Base-by-base conservation (phyloP, 139 green algal species). In the Tetraselmis striata region DNA sequence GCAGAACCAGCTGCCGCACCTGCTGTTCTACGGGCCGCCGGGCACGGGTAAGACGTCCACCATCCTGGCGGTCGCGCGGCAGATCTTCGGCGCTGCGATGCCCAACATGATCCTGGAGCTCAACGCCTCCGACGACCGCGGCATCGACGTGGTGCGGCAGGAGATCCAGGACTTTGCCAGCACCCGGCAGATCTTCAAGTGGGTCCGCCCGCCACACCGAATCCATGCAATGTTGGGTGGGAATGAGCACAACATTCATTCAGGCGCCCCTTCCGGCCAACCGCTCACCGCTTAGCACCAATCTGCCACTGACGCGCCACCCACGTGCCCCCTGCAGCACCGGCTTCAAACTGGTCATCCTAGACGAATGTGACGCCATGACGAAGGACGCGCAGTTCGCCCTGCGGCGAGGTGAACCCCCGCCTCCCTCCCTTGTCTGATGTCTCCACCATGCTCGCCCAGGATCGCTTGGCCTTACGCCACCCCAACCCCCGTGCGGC, bases 291-390 rank as follows among this genome's bases (percentile, higher is more conserved):
- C n/a, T n/a, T n/a, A n/a, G n/a, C n/a, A n/a, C n/a, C n/a, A n/a
- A n/a, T n/a, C n/a, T n/a, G n/a, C n/a, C n/a, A n/a, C n/a, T n/a
- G n/a, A n/a, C n/a, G n/a, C n/a, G n/a, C n/a, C n/a, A n/a, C n/a
- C n/a, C n/a, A n/a, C n/a, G n/a, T n/a, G n/a, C n/a, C n/a, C n/a
- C n/a, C n/a, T n/a, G 87, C 88, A 95, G 91, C 85, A 94, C 92
- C 59, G 74, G 74, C 74, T 97, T 96, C 92, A 98, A 98, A 92
- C 93, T 99, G 28, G 92, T 99, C 79, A 98, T 99, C 77, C 79
- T 99, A 86, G 97, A 99, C 80, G 97, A 99, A 85, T 98, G 95
- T 78, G 97, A 99, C 85, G 95, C 95, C 23, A 99, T 99, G 96
- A 99, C 97, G 18, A 95, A 95, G 80, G 97, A 99, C 82, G 96